Evolutionary conservation across 2,329 filamentous ascomycete species (phyloP).

Genomic region (Trichoderma sp.): DNA sequence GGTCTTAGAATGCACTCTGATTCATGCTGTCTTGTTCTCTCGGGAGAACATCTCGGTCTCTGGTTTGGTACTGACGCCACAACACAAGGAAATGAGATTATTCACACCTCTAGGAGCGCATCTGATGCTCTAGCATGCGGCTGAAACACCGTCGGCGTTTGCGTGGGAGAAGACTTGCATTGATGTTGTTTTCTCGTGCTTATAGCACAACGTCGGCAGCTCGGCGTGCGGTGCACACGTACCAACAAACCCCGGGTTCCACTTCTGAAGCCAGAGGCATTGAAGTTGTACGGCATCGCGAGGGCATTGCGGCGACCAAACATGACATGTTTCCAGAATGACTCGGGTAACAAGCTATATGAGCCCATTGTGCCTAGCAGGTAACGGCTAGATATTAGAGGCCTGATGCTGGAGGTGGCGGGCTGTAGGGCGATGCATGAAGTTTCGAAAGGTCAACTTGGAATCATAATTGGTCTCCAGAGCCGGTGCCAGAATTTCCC

Average conservation of each 20-base stretch:
- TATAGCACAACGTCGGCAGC: not conserved
- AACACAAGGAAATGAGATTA: not conserved
- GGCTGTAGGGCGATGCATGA: not conserved
- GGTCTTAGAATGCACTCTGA: not conserved
- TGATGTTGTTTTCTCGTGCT: not conserved
- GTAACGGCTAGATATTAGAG: not conserved
- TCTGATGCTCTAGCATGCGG: slow-evolving; percentile 8
- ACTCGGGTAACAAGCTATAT: not conserved
- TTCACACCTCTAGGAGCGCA: not conserved
- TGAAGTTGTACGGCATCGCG: not conserved
- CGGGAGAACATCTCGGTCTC: not conserved
- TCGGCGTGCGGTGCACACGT: not conserved
- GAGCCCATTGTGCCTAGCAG: not conserved
- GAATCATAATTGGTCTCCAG: not conserved
- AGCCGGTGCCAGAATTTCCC: not conserved
- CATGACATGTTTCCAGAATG: not conserved
- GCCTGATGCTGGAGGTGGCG: not conserved
- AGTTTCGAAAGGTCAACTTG: not conserved
- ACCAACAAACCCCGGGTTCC: not conserved
- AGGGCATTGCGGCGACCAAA: not conserved
- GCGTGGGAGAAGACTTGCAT: not conserved
- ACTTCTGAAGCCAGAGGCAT: not conserved
- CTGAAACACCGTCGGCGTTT: slow-evolving; percentile 7
- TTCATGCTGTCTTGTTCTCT: not conserved
- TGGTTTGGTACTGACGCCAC: not conserved